Base-by-base conservation (phyloP, 108 stramenopile genomes). In the Nitzschia sp. region DNA sequence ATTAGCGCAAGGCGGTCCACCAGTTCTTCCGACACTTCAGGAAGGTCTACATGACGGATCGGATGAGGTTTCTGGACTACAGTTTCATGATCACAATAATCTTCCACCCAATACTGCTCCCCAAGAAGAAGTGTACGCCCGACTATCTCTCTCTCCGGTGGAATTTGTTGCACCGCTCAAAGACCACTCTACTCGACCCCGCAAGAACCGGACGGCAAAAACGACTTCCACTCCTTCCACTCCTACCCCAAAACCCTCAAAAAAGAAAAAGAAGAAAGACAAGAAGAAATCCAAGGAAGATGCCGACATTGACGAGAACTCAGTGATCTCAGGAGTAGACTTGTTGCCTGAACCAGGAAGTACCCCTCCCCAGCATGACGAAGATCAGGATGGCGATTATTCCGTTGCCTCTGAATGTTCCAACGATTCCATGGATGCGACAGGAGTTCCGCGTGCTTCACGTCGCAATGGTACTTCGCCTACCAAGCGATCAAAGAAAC, bases 111-210 rank as follows among this genome's bases (percentile, higher is more conserved):
- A 48, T 17, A 48, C 17, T 48, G 46, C 2, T 17, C 1, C 46
- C 3, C n/a, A 3, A 48, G 46, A 48, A 48, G 46, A 48, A 48
- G 17, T 6, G 3, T 34, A 3, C 29, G 1, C 29, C 6, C 14
- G 17, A 6, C 46, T 48, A 6, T 48, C 46, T 2, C 17, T 62
- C 8, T 62, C 61, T 12, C 61, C 61, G 7, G 21, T 12, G 11
- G 61, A 62, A 24, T 22, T 43, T 24, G 9, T 37, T 24, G 61
- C 61, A 12, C 61, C 61, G 17, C 61, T 62, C 41, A 62, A 62
- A 42, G 61, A 62, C 43, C 61, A 62, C 21, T 62, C 61, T 5
- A 43, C 11, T 17, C 15, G 61, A 20, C 43, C 61, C 19, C 41
- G 43, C 8, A 62, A 62, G 24, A 44, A 20, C 22, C 2, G 21